Base-by-base conservation (phyloP, 441 rosid species). In the Melastoma candidum region DNA sequence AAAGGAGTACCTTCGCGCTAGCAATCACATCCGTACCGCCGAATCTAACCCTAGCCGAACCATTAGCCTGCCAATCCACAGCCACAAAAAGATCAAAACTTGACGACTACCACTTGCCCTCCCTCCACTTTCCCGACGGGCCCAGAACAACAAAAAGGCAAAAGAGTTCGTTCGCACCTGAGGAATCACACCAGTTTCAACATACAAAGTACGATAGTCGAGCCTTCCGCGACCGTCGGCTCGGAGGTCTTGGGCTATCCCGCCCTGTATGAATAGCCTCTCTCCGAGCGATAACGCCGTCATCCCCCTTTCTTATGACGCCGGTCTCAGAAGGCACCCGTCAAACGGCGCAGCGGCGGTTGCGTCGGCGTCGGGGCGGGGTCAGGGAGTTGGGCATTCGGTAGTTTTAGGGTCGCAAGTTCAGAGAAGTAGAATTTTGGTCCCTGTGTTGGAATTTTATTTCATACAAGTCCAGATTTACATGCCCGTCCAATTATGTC, bases 1-100 rank as follows among this genome's bases (percentile, higher is more conserved):
- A 48, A 65, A 8, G 17, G 44, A 61, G 56, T 74, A 87, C 96
- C 97, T 90, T 90, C 51, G 85, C 95, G 71, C 95, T 71, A 27
- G 95, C 96, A 80, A 90, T 81, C 53, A 87, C 96, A 69, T 90
- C 88, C 1, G 90, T 90, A 43, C 77, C 79, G 49, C 90, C 96
- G 26, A 87, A 66, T 57, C 69, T 69, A 14, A 90, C 85, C 67
- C 85, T 79, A 9, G 95, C 88, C 6, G 93, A 90, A 60, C 90
- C 98, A 74, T 87, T 79, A 48, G 95, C 96, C 96, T 90, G 64
- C 26, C 56, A 54, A 24, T 39, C 26, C 14, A 36, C 41, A 36
- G 8, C 8, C 41, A 36, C 46, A 49, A 17, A 48, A 47, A 55
- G 5, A 14, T 58, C 41, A 26, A 69, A 1, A 57, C 53, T 43